Percentiles rank a stretch among this genome's conserved stretches.
phyloP scores from a whole-genome alignment of 1,139 yeast genomes.

The Hemisphaericaspora xylanilytica region DNA sequence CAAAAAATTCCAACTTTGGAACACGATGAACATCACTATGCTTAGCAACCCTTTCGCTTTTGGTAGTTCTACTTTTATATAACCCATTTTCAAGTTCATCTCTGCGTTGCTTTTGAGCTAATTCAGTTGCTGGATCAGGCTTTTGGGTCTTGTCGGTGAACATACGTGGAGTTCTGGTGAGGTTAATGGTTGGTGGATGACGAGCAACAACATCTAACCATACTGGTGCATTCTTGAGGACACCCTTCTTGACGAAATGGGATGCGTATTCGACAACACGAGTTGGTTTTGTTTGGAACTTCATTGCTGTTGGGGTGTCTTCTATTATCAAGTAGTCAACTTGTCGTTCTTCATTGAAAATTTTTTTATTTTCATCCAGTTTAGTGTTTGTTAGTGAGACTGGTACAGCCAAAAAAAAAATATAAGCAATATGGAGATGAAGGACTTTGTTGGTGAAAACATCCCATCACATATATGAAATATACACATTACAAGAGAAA shows the following conservation, averaged over 20 bases:
- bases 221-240: slow-evolving; percentile 67
- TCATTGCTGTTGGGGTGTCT: slow-evolving; percentile 46
- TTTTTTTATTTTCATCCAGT: slow-evolving; percentile 6
- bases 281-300: slow-evolving; percentile 64
- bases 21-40: slow-evolving; percentile 47
- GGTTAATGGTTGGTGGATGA: slow-evolving; percentile 71
- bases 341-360: no score
- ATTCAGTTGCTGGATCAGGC: slow-evolving; percentile 21
- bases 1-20: slow-evolving; percentile 66
- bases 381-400: neutral
- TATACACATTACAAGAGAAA: no score
- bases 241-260: slow-evolving; percentile 63
- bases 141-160: neutral
- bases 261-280: slow-evolving; percentile 77
- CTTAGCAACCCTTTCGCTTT: slow-evolving; percentile 23
- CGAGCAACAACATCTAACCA: slow-evolving; percentile 85
- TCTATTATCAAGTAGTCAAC: no score
- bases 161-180: slow-evolving; percentile 46
- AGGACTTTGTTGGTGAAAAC: neutral
- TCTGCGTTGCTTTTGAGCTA: neutral
- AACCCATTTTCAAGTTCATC: neutral
- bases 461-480: no score
- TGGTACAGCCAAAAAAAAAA: neutral
- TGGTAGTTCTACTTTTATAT: slow-evolving; percentile 48
- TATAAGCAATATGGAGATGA: neutral